Conservation (phyloP, 2,329 filamentous ascomycete genomes). For the Diplodia mutila region DNA sequence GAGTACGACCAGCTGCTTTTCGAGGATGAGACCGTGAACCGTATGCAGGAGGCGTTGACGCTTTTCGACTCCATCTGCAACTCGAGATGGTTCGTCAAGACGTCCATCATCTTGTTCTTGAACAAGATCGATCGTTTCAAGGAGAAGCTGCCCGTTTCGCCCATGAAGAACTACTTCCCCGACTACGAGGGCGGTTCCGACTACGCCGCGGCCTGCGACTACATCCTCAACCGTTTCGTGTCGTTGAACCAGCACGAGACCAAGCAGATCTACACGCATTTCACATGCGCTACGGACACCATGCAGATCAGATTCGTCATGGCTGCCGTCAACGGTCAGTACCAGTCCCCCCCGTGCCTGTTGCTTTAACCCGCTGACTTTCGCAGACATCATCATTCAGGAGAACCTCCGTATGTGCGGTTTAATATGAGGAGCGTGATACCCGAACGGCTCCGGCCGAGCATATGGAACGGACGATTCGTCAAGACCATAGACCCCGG, state of each 20-base stretch:
- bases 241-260: conserved; percentile 98
- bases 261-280: conserved; percentile 99
- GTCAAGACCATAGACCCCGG: conserved; percentile 23
- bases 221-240: conserved; percentile 98
- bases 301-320: conserved; percentile 99
- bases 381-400: conserved; percentile 98
- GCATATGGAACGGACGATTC: conserved; percentile 16
- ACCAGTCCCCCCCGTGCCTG: not conserved
- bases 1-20: conserved; percentile 96
- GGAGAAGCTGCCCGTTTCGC: conserved; percentile 72
- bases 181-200: conserved; percentile 90
- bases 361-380: not conserved
- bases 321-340: conserved; percentile 95
- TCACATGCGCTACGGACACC: conserved; percentile 97
- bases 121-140: conserved; percentile 79
- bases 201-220: conserved; percentile 94
- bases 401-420: conserved; percentile 97
- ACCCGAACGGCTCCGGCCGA: conserved; percentile 20
- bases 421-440: conserved; percentile 72
- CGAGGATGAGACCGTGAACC: conserved; percentile 86
- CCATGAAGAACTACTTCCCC: conserved; percentile 77
- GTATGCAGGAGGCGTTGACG: conserved; percentile 73
- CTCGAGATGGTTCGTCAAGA: conserved; percentile 73
- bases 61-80: conserved; percentile 75
- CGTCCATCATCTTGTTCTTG: conserved; percentile 72